These are phyloP conservation scores for Apiotrichum mycotoxinovorans DNA, from an alignment of 1,284 basidiomycete species.

Conservation along the genomic window DNA sequence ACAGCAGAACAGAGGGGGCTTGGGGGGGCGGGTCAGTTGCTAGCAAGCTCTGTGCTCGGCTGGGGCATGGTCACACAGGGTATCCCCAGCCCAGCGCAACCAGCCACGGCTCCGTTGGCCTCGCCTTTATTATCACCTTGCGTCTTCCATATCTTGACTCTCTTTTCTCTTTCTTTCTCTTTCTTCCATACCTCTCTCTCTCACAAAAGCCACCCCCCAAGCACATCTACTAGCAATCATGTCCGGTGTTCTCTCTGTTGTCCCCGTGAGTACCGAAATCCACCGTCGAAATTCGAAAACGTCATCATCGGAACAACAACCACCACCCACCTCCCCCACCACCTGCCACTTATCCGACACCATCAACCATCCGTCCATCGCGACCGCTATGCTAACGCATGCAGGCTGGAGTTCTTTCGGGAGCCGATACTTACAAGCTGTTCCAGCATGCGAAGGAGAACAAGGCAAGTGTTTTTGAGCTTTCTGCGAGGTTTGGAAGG, in stretches of 20 bases:
- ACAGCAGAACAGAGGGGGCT: too few species aligned
- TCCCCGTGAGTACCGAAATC: conserved; percentile 35
- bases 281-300: neutral
- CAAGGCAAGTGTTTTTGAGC: conserved; percentile 57
- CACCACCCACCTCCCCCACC: neutral
- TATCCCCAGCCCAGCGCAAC: too few species aligned
- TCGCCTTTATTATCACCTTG: neutral
- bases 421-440: conserved; percentile 73
- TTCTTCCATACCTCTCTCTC: neutral
- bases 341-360: neutral
- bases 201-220: neutral
- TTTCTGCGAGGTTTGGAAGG: neutral
- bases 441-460: conserved; percentile 81
- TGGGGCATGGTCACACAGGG: too few species aligned
- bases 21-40: too few species aligned
- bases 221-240: conserved; percentile 15
- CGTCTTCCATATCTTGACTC: neutral
- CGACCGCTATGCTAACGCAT: neutral
- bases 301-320: neutral
- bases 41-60: too few species aligned
- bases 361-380: neutral
- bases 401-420: conserved; percentile 80
- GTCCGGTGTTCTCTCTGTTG: conserved; percentile 34
- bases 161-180: neutral
- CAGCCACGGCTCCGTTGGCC: too few species aligned